Conservation (phyloP, 148 eudicot species). For the Dysphania ambrosioides region DNA sequence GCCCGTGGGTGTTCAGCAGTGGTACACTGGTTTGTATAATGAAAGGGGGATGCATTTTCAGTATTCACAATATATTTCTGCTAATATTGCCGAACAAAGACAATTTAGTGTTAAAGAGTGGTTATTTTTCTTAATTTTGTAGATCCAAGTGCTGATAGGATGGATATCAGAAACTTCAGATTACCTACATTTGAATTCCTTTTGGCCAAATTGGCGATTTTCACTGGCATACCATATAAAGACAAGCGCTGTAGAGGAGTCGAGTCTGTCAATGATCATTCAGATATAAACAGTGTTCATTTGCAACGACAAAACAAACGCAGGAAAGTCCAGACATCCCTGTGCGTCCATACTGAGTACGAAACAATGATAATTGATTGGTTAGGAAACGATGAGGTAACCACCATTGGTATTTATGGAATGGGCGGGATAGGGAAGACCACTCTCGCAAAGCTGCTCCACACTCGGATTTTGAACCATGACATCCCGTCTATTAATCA, state of each 20-base stretch:
- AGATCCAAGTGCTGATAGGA: no score
- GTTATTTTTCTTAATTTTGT: no score
- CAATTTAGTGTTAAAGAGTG: no score
- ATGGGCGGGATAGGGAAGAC: constrained; percentile 25
- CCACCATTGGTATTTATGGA: constrained; percentile 13
- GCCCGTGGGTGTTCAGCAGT: no score
- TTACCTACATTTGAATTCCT: neutral
- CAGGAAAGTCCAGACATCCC: neutral
- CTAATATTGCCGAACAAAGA: no score
- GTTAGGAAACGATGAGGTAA: constrained; percentile 6
- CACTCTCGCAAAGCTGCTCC: constrained; percentile 9
- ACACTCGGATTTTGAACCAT: neutral
- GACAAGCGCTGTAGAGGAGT: neutral
- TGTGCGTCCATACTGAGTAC: no score
- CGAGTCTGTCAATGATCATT: neutral
- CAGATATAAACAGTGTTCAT: neutral
- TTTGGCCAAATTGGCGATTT: neutral
- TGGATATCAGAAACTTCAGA: no score
- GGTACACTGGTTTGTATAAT: no score
- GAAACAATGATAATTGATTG: neutral
- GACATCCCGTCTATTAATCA: neutral
- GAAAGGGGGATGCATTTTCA: no score
- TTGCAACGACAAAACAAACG: neutral
- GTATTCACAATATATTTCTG: no score
- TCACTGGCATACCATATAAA: neutral